Base-by-base conservation (phyloP, 2,329 filamentous ascomycete species). In the Trichoderma sp. region DNA sequence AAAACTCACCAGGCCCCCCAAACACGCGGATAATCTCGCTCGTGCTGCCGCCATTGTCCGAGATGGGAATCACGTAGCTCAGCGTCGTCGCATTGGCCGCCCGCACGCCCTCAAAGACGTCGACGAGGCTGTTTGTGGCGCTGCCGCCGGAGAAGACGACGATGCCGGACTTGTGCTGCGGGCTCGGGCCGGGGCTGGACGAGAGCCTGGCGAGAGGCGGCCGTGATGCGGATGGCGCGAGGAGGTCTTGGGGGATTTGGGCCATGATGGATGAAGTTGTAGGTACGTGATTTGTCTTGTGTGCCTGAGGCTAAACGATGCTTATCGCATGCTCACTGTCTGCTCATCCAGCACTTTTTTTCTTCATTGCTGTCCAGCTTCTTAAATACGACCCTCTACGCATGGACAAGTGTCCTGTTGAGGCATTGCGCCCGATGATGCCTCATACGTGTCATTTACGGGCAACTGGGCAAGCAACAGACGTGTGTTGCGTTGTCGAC, bases 11-110 rank as follows among this genome's bases (percentile, higher is more conserved):
- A 72, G 95, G 95, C 1, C 96, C 96, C 16, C 95, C 96, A 80
- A 98, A 96, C 43, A 98, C 94, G 43, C 96, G 87, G 73, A 97
- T 97, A 75, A 97, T 83, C 82, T 98, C 95, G 55, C 93, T 97
- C 2, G 94, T 96, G 74, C 92, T 96, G 49, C 95, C 95, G 59
- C 95, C 95, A 80, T 98, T 98, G 81, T 98, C 95, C 72, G 92
- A 96, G 77, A 97, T 97, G 43, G 95, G 95, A 64, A 98, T 97
- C 69, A 97, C 89, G 79, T 97, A 96, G 80, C 88, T 93, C 52
- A 96, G 81, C 3, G 86, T 83, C 75, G 90, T 91, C 51, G 85
- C 81, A 71, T 91, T 91, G 73, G 85, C 89, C 71, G 89, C 80
- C 14, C 87, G 84, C 39, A 92, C 83, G 21, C 82, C 81, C 73